A percentile compares a stretch with the other conserved stretches of the same genome.
phyloP scores from a whole-genome alignment of 1,284 basidiomycete genomes.

The Cerrena zonata region DNA sequence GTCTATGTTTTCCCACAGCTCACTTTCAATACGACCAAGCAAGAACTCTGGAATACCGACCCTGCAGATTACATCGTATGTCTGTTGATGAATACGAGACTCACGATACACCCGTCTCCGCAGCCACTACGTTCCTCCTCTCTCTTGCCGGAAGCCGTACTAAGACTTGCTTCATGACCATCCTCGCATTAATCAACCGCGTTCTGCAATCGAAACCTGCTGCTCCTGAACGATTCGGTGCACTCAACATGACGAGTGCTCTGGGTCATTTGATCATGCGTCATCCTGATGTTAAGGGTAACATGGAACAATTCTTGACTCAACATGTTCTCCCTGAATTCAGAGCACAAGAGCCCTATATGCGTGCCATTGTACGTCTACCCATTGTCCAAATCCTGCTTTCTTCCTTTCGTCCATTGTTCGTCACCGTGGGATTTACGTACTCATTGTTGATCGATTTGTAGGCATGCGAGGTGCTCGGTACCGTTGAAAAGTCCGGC shows the following conservation, averaged over 20 bases:
- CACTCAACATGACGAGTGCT: constrained; percentile 73
- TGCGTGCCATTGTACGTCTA: constrained; percentile 65
- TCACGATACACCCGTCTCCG: constrained; percentile 67
- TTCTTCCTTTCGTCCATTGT: too few relatives aligned
- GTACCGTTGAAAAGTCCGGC: constrained; percentile 62
- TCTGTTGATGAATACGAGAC: constrained; percentile 77
- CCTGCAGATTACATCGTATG: constrained; percentile 74
- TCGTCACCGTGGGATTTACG: constrained; percentile 5
- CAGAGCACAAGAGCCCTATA: constrained; percentile 55
- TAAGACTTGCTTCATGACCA: constrained; percentile 71
- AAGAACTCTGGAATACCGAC: constrained; percentile 70
- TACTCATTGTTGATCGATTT: constrained; percentile 9
- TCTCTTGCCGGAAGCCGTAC: constrained; percentile 72
- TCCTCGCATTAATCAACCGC: constrained; percentile 70
- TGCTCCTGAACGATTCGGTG: constrained; percentile 71
- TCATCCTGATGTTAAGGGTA: constrained; percentile 70
- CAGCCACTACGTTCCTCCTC: constrained; percentile 74
- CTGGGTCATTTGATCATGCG: constrained; percentile 74
- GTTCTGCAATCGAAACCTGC: constrained; percentile 56
- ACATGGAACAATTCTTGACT: constrained; percentile 72
- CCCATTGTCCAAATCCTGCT: too few relatives aligned
- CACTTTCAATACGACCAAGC: constrained; percentile 63
- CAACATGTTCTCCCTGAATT: constrained; percentile 73
- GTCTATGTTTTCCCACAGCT: constrained; percentile 81
- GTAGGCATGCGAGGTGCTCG: constrained; percentile 76